Percentiles rank a stretch among this genome's conserved stretches.
Evolutionary conservation across 805 yeast genomes (phyloP).

Genomic region (Ogataea henricii): DNA sequence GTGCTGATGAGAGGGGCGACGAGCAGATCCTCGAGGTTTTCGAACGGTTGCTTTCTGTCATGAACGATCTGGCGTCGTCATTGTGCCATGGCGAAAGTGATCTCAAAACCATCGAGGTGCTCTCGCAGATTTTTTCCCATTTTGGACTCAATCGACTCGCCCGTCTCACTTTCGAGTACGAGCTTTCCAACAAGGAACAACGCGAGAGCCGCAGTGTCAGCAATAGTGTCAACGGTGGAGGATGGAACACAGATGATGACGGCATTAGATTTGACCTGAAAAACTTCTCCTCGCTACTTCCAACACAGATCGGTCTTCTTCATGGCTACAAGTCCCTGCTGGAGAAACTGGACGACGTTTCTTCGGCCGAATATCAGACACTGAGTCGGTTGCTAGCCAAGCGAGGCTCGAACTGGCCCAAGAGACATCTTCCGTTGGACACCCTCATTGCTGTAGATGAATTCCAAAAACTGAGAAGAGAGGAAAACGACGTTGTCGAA

Average conservation of each 20-base stretch:
- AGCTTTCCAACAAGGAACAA: slow-evolving; percentile 41
- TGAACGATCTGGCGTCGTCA: slow-evolving; percentile 68
- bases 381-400: slow-evolving; percentile 9
- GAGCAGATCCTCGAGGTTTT: slow-evolving; percentile 23
- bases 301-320: slow-evolving; percentile 29
- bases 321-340: slow-evolving; percentile 24
- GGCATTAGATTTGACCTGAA: slow-evolving; percentile 26
- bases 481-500: slow-evolving; percentile 23
- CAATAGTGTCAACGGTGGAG: slow-evolving; percentile 27
- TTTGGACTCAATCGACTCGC: slow-evolving; percentile 52
- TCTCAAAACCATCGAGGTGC: slow-evolving; percentile 48
- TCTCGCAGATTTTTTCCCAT: slow-evolving; percentile 53
- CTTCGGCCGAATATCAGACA: slow-evolving; percentile 12
- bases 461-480: slow-evolving; percentile 27
- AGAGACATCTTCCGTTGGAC: slow-evolving; percentile 12
- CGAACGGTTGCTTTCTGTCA: slow-evolving; percentile 29
- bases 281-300: slow-evolving; percentile 31
- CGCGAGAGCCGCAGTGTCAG: slow-evolving; percentile 21
- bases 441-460: slow-evolving; percentile 16
- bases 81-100: slow-evolving; percentile 71
- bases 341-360: slow-evolving; percentile 19
- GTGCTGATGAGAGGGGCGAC: slow-evolving; percentile 27
- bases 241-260: slow-evolving; percentile 22
- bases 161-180: slow-evolving; percentile 61
- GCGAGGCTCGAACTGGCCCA: slow-evolving; percentile 2